Conservation (phyloP, 371 early-diverging fungal genomes). For the Scutellospora calospora region DNA sequence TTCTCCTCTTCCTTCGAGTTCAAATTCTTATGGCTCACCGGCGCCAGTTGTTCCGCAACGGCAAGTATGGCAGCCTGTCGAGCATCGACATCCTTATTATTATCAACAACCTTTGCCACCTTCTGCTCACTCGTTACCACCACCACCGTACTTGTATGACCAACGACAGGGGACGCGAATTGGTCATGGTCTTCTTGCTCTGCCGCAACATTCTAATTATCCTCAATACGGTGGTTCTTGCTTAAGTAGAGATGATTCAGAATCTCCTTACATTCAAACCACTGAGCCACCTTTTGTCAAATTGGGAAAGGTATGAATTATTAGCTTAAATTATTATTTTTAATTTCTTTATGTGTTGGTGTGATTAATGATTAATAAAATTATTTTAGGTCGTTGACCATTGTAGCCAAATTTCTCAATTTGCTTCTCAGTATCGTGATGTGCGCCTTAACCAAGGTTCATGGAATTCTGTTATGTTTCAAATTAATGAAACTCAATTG, state of each 20-base stretch:
- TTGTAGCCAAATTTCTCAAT: conserved; percentile 7
- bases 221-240: not conserved
- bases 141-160: not conserved
- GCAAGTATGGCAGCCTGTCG: not conserved
- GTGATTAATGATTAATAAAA: not conserved
- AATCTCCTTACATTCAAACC: conserved; percentile 19
- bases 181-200: no score
- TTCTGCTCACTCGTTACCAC: not conserved
- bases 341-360: not conserved
- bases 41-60: not conserved
- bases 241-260: not conserved
- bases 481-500: not conserved
- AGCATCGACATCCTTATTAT: not conserved
- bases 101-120: not conserved
- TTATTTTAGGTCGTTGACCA: conserved; percentile 10
- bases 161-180: not conserved
- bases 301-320: not conserved
- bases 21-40: not conserved
- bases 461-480: not conserved
- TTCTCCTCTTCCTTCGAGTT: not conserved
- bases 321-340: no score
- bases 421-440: not conserved
- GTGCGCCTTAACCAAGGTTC: not conserved
- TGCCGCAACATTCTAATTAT: not conserved
- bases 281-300: conserved; percentile 3